Evolutionary conservation across 1,139 yeast genomes (phyloP), one percentile per base, ranked within the genome.

Genomic region (Lodderomyces beijingensis): DNA sequence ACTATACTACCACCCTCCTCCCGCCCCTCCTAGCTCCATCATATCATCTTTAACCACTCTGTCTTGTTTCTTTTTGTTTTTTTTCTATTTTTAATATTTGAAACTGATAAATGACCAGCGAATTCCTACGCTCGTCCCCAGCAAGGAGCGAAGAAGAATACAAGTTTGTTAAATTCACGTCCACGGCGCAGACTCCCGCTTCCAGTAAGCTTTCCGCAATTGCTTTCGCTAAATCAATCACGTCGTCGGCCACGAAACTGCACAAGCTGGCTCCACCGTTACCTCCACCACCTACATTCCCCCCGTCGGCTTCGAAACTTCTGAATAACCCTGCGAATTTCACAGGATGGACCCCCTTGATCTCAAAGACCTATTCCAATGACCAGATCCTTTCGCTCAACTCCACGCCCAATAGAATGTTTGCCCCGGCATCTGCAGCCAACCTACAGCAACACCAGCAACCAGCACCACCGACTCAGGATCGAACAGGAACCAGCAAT

Each of bases 271-370:
- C n/a, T n/a, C n/a, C 30, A 35, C 36, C 44, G 31, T 30, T 35
- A 21, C 30, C 19, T 10, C 32, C 37, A 12, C 29, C 34, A 16
- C 32, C 42, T 4, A 35, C 51, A 9, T 23, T 23, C 12, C 59
- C 64, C 4, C 60, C 64, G 1, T 56, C 62, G 3, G 59, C 59
- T 4, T 47, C 59, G 13, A 54, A 53, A 38, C 37, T 44, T 19
- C 38, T 42, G 29, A 39, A 42, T 29, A 42, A 40, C 34, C 25
- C 33, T 32, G 47, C 57, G 3, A 50, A 49, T 32, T 44, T 60
- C 33, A 49, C 65, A 2, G 70, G 71, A 1, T 67, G 73, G 73
- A 66, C 74, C 4, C 74, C 74, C 3, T 47, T 66, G 11, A 57
- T 66, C 4, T 57, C 66, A 7, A 65, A 64, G 33, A 64, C 71